phyloP scores from a whole-genome alignment of 2,329 filamentous ascomycete genomes.

The Diplodia mutila region DNA sequence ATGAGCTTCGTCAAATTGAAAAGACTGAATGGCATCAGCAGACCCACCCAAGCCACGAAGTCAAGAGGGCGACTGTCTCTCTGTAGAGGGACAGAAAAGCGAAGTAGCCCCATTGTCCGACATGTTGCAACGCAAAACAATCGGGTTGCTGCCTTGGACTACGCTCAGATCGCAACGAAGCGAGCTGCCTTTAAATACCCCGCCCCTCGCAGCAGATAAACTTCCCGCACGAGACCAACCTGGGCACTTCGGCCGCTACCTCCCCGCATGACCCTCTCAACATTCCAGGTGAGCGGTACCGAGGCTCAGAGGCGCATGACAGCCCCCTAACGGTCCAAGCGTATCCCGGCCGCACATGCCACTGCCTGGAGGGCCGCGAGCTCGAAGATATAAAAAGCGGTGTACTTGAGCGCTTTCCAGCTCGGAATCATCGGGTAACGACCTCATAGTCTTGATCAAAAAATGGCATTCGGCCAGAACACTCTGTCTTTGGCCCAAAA shows the following conservation, averaged over 20 bases:
- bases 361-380: too few relatives aligned
- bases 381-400: too few relatives aligned
- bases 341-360: too few relatives aligned
- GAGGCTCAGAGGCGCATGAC: too few relatives aligned
- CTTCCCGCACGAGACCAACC: neutral
- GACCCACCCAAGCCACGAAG: neutral
- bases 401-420: too few relatives aligned
- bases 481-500: too few relatives aligned
- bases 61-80: neutral
- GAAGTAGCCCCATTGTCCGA: neutral
- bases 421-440: too few relatives aligned
- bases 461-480: too few relatives aligned
- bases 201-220: neutral
- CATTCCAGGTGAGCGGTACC: neutral
- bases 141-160: neutral
- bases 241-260: neutral
- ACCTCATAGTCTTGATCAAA: too few relatives aligned
- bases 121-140: neutral
- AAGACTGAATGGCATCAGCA: neutral
- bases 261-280: neutral
- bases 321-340: too few relatives aligned
- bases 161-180: neutral
- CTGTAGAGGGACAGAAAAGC: neutral
- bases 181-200: neutral
- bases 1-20: neutral